These are phyloP conservation scores for Flaveria sonorensis DNA, from an alignment of 129 eudicot genomes.

Conservation along the genomic window DNA sequence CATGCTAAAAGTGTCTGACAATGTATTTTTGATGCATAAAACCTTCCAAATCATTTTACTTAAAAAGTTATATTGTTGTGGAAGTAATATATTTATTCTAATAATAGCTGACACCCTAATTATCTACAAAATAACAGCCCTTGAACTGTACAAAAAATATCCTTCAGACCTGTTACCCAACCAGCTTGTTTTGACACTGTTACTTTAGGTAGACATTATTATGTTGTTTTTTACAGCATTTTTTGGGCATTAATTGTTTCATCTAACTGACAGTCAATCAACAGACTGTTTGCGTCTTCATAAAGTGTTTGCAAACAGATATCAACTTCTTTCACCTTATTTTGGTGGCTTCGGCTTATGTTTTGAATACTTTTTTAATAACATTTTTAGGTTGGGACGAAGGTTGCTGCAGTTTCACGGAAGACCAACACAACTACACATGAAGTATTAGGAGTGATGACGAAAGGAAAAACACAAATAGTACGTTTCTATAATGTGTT, in stretches of 20 bases:
- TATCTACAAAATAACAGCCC: background rate
- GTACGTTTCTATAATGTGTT: slow-evolving; percentile 45
- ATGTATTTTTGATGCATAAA: background rate
- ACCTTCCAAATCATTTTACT: slow-evolving; percentile 3
- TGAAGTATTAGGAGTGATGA: slow-evolving; percentile 93
- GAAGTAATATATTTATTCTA: background rate
- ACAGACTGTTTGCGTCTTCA: background rate
- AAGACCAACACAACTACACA: slow-evolving; percentile 89
- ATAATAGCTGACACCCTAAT: background rate
- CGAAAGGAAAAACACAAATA: slow-evolving; percentile 84
- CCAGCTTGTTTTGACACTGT: background rate
- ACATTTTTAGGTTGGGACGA: slow-evolving; percentile 69
- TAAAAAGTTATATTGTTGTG: background rate
- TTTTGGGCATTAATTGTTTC: background rate
- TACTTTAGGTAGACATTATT: background rate
- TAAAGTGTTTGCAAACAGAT: background rate
- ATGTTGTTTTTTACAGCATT: too few species aligned
- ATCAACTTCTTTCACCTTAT: background rate
- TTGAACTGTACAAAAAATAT: background rate
- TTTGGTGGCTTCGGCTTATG: background rate
- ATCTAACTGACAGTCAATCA: background rate
- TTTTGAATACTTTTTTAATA: background rate
- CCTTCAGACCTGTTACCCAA: background rate
- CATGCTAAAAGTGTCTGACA: background rate
- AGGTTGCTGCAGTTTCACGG: slow-evolving; percentile 95